These are phyloP conservation scores for Nemania sp. DNA, from an alignment of 2,329 filamentous ascomycete genomes.

Conservation along the genomic window DNA sequence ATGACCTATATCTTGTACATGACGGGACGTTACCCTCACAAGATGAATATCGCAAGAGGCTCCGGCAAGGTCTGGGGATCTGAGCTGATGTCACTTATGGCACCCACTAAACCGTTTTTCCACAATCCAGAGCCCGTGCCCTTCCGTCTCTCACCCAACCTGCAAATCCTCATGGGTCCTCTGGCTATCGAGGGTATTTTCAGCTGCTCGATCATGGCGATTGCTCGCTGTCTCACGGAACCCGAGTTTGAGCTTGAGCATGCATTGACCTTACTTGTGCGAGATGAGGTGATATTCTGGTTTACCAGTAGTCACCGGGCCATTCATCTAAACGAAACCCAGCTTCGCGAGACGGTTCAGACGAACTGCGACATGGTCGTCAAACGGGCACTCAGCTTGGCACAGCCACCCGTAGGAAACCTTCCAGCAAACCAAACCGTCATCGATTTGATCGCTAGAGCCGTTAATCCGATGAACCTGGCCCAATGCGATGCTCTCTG, in stretches of 20 bases:
- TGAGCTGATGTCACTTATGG: conserved; percentile 90
- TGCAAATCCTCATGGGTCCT: conserved; percentile 95
- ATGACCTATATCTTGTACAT: conserved; percentile 99
- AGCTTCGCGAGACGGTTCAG: conserved; percentile 78
- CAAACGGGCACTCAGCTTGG: conserved; percentile 83
- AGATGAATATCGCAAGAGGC: conserved; percentile 85
- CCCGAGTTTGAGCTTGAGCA: conserved; percentile 91
- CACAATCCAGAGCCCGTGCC: conserved; percentile 94
- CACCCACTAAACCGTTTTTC: conserved; percentile 81
- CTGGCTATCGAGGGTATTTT: conserved; percentile 96
- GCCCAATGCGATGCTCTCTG: conserved; percentile 88
- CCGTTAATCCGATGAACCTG: conserved; percentile 88
- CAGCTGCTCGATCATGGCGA: conserved; percentile 92
- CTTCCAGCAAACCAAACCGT: conserved; percentile 96
- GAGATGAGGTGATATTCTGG: conserved; percentile 98
- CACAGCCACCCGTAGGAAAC: conserved; percentile 75
- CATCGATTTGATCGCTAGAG: conserved; percentile 89
- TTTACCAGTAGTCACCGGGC: conserved; percentile 77
- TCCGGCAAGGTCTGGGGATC: conserved; percentile 96
- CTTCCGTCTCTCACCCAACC: conserved; percentile 94
- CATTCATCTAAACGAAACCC: conserved; percentile 62
- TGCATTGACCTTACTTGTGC: conserved; percentile 89
- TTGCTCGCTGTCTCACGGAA: conserved; percentile 90
- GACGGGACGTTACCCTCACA: conserved; percentile 92
- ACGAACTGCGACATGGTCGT: conserved; percentile 89